Base-by-base conservation (phyloP, 805 yeast species). In the Wickerhamiella bombiphila region DNA sequence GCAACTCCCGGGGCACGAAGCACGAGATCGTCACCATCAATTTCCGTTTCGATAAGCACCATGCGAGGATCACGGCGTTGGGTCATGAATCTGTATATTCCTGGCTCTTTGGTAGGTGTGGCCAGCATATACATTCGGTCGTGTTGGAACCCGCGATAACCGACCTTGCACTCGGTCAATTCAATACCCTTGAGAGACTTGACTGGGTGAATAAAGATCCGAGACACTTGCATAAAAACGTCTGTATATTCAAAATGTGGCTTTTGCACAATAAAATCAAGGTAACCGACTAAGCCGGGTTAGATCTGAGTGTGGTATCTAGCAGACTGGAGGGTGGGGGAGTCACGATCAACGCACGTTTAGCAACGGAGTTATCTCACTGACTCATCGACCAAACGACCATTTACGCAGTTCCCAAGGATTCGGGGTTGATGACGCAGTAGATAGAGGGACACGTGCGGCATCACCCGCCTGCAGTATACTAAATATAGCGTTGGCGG, bases 101-200 rank as follows among this genome's bases (percentile, higher is more conserved):
- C 45, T 3, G 13, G 6, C 3, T 35, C 28, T 8, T 36, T 22
- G 21, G 35, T 40, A 8, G 47, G 44, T 34, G 38, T 34, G 3
- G 47, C 54, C 8, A 55, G 47, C 59, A 52, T 52, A 42, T 44
- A 53, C 38, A 52, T 40, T 2, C 62, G 50, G 46, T 57, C 61
- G 37, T 54, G 38, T 29, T 37, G 46, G 39, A 58, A 48, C 9
- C 63, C 63, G 37, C 52, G 45, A 28, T 43, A 45, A 35, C 49
- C 55, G 14, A 58, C 37, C 16, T 43, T 43, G 22, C 50, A 44
- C 32, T 46, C 42, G 4, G 41, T 30, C n/a, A 58, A 47, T 2
- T 40, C 31, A 15, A 58, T 41, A 24, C 56, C 58, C 6, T 50
- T 46, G 25, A 57, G 43, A 3, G 60, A 56, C 38, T 58, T 58